Base-by-base conservation (phyloP, 768 basidiomycete species). In the Kondoa subrosea region DNA sequence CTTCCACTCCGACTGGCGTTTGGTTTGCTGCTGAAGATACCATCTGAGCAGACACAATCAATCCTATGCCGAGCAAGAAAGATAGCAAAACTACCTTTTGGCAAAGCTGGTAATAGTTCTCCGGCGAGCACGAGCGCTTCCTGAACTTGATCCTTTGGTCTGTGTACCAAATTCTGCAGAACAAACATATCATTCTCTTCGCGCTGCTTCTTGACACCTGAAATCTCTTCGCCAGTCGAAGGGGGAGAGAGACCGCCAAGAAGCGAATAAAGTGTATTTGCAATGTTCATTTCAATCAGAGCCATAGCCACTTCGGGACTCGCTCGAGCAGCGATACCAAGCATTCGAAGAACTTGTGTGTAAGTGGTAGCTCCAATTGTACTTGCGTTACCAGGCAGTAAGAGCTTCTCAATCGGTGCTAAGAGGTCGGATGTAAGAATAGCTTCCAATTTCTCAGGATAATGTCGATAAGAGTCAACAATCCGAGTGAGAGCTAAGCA, bases 71-170 rank as follows among this genome's bases (percentile, higher is more conserved):
- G 33, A 25, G 65, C 26, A 12, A 32, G 33, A 30, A 31, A 1
- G 27, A 29, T 30, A 56, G 31, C 29, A 30, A 56, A 75, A 79
- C 34, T 73, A 88, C 91, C 91, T 83, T 88, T 91, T 0, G 91
- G 89, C 50, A 92, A 78, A 8, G 95, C 90, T 0, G 95, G 95
- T 77, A 99, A 83, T 16, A 99, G 79, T 76, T 99, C 95, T 27
- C 88, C 87, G 34, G 93, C 80, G 50, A 97, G 82, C 70, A 86
- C 86, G 40, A 99, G 80, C 0, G 89, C 85, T 77, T 99, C 95
- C 77, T 96, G 92, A 3, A 97, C 84, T 76, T 96, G 92, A 69
- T 99, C 95, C 78, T 97, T 97, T 2, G 95, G 88, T 31, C 91
- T 82, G 77, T 96, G 91, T 0, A 91, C 91, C 58, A 99, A 80